Evolutionary conservation across 163 green algal genomes (phyloP), one percentile per base, ranked within the genome.

Genomic region (Chloroidium sp.): DNA sequence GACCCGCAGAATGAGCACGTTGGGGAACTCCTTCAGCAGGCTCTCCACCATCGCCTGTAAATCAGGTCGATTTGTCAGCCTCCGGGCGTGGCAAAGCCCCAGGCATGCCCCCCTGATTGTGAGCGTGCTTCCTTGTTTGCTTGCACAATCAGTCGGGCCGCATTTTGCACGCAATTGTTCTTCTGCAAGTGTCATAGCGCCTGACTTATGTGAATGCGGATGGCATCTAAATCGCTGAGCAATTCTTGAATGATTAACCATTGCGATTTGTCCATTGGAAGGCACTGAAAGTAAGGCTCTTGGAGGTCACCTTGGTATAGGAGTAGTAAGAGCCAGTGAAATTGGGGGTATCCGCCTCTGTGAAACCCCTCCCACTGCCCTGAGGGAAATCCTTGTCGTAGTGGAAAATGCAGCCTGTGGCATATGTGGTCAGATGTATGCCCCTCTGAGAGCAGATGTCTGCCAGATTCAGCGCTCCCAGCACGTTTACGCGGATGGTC

Each of bases 321-420:
- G 93, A 97, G 89, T 99, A 99, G 90, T 96, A 99, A 3, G 91
- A 97, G 69, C 96, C 96, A 0, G 89, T 95, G 87, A 99, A 99
- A 90, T 99, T 99, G 80, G 96, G 90, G 36, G 87, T 92, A 85
- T 99, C 96, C 2, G 77, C 79, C 90, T 99, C 96, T 77, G 88
- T 97, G 91, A 99, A 99, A 74, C 94, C 95, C 81, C 92, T 92
- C 82, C 94, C 94, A 76, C 85, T 93, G 78, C 90, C 89, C 75
- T 94, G 76, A 0, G 92, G 88, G 85, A 95, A 95, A 83, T 97
- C 86, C 36, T 93, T 86, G 80, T 99, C 96, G 79, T 99, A 99
- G 84, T 98, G 92, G 87, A 98, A 99, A 87, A 99, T 98, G 90
- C 96, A 99, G 77, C 96, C 96, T 4, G 96, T 99, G 77, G 88